Base-by-base conservation (phyloP, 257 asterid species). In the Rubia yunnanensis region DNA sequence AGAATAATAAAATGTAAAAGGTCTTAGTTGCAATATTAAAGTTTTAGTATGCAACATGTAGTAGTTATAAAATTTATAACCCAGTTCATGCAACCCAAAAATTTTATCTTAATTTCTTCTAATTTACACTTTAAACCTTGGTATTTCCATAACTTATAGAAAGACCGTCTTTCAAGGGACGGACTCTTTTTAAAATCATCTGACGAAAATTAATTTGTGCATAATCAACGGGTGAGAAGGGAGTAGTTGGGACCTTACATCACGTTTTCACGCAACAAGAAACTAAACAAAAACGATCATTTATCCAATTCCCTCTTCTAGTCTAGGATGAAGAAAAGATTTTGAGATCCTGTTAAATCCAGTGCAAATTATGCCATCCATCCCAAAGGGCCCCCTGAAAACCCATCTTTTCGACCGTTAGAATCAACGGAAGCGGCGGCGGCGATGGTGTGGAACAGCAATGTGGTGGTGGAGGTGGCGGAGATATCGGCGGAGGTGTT, bases 381-480 rank as follows among this genome's bases (percentile, higher is more conserved):
- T 11, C 23, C 17, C 0, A 57, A 57, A 57, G 38, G 11, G 15
- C 1, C 17, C 5, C 17, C 17, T 30, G 10, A 23, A 11, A 18
- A 50, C 14, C 52, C 52, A 44, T 15, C 52, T 44, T 4, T 11
- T 11, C 3, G 18, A 15, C 17, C 48, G 13, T 11, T 44, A 44
- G n/a, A 44, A 15, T 36, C 44, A 20, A 13, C 55, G 54, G n/a
- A n/a, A n/a, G 35, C 1, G 13, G 50, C 13, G 23, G 15, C 5
- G 18, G 20, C 36, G 63, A 91, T 91, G 96, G 98, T 88, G 65
- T 81, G 88, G 70, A 91, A 78, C 81, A 82, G 87, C 83, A 73
- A 74, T 5, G 44, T 83, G 27, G 77, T 88, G 72, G 86, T 75
- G 39, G 80, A 76, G 35, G 95, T 88, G 67, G 96, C 94, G 1